phyloP scores from a whole-genome alignment of 1,284 basidiomycete genomes.

The Tilletia walkeri region DNA sequence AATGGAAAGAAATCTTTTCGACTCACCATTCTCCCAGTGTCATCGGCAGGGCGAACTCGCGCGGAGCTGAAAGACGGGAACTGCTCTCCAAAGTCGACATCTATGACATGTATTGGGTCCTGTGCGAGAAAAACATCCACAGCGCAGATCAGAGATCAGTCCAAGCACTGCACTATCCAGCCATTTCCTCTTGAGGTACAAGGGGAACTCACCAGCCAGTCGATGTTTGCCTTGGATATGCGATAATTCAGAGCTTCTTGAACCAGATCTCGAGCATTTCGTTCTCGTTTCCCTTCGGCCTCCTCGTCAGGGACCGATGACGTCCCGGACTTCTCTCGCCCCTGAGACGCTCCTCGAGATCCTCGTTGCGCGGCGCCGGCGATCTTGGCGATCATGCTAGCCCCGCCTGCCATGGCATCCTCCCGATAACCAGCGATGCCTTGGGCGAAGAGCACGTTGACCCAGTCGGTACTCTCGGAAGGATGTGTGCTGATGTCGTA shows the following conservation, averaged over 20 bases:
- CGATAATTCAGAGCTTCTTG: slow-evolving; percentile 48
- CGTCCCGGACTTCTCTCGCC: background rate
- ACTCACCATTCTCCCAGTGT: slow-evolving; percentile 59
- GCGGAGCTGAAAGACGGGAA: slow-evolving; percentile 62
- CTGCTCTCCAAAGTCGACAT: slow-evolving; percentile 60
- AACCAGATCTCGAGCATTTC: slow-evolving; percentile 40
- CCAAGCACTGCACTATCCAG: background rate
- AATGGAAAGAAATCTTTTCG: background rate
- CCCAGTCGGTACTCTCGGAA: slow-evolving; percentile 62
- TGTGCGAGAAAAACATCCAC: slow-evolving; percentile 33
- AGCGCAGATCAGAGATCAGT: background rate
- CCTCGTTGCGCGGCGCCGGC: background rate
- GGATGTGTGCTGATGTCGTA: slow-evolving; percentile 62
- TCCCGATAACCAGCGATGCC: slow-evolving; percentile 57
- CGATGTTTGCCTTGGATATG: slow-evolving; percentile 18
- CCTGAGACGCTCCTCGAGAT: background rate
- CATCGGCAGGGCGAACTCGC: slow-evolving; percentile 62
- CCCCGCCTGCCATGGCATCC: slow-evolving; percentile 56
- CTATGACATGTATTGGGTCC: slow-evolving; percentile 62
- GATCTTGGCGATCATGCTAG: slow-evolving; percentile 48
- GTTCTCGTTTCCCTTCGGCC: slow-evolving; percentile 21
- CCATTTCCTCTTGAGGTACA: background rate
- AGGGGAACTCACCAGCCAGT: slow-evolving; percentile 19
- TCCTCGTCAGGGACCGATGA: background rate
- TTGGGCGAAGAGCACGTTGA: slow-evolving; percentile 63